Base-by-base conservation (phyloP, 352 stramenopile genomes). In the Pythium vanterpoolii region DNA sequence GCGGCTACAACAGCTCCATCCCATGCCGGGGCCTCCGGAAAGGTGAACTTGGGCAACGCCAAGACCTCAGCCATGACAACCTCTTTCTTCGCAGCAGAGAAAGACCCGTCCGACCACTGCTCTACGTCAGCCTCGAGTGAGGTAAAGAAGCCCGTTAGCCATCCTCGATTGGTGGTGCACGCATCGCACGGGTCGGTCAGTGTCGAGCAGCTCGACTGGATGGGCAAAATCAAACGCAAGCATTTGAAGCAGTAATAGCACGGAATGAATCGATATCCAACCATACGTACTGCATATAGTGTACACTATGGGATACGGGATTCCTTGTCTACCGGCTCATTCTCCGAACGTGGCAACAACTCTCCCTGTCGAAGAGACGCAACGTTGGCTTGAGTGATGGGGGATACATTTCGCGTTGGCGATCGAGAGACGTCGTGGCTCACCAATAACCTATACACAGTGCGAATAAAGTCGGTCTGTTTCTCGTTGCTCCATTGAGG, bases 181-280 rank as follows among this genome's bases (percentile, higher is more conserved):
- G 39, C 60, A 4, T 66, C 61, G 30, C 62, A 57, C 42, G 51
- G 56, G n/a, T 60, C 48, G 11, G 62, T 75, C 34, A 52, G 34
- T 13, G n/a, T 75, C 3, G 61, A 71, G 49, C 83, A 93, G 56
- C 66, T 90, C 11, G 78, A 84, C 61, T 93, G 80, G 83, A 93
- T 90, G 78, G 77, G 76, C 34, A 89, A 93, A 57, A 71, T 93
- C 61, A 89, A 89, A 59, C 77, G 76, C 55, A 88, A 89, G 53
- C 74, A 89, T 62, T 61, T 86, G 28, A n/a, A 30, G 14, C 42
- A 48, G 42, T 48, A 48, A 21, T 16, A 42, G 14, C 4, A 42
- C 14, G 14, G 34, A 36, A 36, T 16, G 34, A 42, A 42, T 42
- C 9, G 34, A 42, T 21, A 4, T 6, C n/a, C n/a, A n/a, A 38